phyloP scores from a whole-genome alignment of 2,329 filamentous ascomycete genomes.

The Juglanconis juglandina region DNA sequence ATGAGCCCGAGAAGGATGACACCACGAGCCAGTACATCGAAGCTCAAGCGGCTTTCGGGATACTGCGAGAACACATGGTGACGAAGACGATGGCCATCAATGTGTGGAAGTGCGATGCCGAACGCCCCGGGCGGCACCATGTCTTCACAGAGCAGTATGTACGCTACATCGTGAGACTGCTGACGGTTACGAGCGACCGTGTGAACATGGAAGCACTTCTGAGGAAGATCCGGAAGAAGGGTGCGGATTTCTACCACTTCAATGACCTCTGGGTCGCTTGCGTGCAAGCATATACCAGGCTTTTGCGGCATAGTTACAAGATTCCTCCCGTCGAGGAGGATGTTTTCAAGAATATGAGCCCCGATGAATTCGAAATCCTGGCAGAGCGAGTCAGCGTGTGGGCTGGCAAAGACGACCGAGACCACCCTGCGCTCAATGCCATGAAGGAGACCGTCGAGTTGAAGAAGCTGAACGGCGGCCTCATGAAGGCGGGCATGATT shows the following conservation, averaged over 20 bases:
- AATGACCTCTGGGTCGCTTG: slow-evolving; percentile 57
- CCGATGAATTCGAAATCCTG: slow-evolving; percentile 57
- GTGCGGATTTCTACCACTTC: slow-evolving; percentile 69
- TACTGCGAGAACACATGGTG: slow-evolving; percentile 71
- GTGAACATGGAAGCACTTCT: slow-evolving; percentile 73
- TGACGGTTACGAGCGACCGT: slow-evolving; percentile 73
- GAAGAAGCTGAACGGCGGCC: slow-evolving; percentile 73
- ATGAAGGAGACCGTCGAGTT: slow-evolving; percentile 57
- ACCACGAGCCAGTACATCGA: slow-evolving; percentile 51
- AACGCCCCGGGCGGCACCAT: slow-evolving; percentile 79
- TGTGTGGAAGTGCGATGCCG: slow-evolving; percentile 90
- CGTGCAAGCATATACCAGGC: slow-evolving; percentile 50
- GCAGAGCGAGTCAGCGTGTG: slow-evolving; percentile 54
- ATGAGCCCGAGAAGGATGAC: slow-evolving; percentile 37
- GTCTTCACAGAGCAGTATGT: slow-evolving; percentile 88
- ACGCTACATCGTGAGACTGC: slow-evolving; percentile 71
- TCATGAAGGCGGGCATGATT: slow-evolving; percentile 81
- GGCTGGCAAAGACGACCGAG: slow-evolving; percentile 39
- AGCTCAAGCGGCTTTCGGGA: slow-evolving; percentile 74
- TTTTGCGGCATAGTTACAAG: slow-evolving; percentile 48
- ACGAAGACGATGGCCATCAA: slow-evolving; percentile 94
- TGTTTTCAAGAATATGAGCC: slow-evolving; percentile 50
- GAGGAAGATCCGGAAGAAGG: slow-evolving; percentile 75
- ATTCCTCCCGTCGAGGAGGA: slow-evolving; percentile 48
- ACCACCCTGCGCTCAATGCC: slow-evolving; percentile 47